Evolutionary conservation across 139 green algal genomes (phyloP), one percentile per base, ranked within the genome.

Genomic region (Micromonas pusilla): DNA sequence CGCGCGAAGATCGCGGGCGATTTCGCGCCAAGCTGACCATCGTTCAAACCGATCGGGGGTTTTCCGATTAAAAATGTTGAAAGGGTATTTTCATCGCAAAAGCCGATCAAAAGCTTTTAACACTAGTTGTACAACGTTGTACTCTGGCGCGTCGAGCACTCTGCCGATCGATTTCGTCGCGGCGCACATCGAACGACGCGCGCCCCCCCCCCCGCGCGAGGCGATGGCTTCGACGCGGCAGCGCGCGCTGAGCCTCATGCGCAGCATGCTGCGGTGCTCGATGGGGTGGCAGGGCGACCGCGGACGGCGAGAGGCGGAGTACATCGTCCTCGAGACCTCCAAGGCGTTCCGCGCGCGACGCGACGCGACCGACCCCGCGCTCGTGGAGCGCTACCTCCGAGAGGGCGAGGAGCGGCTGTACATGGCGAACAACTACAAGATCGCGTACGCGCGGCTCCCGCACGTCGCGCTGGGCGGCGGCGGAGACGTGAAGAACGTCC

Each of bases 381-480:
- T 39, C 63, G 2, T 70, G 1, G 5, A 16, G 21, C 21, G 31
- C 20, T 16, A 16, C 23, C 31, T 70, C 20, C n/a, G 26, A 20
- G 63, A 70, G 32, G 5, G 31, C 1, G 63, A 70, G 63, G 36
- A 26, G 36, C 20, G 31, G 16, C 66, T 72, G 45, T 16, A 57
- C 9, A 52, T 53, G 34, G 68, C 68, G 13, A 2, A 63, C 3
- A 23, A 75, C 37, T 75, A 75, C 68, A 36, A 36, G 34, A 75
- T 75, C 26, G 68, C 68, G 68, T 75, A 75, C 37, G 19, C n/a
- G 68, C 26, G 68, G 23, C 26, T 75, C 34, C 9, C 36, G 68
- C 37, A 75, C 68, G 25, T 26, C 34, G 1, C 31, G 23, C 23
- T 60, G 5, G 23, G 16, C 2, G 68, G 68, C 37, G 68, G 68